These are phyloP conservation scores for Coelastrella sp. DNA, from an alignment of 139 green algal species.

Conservation along the genomic window DNA sequence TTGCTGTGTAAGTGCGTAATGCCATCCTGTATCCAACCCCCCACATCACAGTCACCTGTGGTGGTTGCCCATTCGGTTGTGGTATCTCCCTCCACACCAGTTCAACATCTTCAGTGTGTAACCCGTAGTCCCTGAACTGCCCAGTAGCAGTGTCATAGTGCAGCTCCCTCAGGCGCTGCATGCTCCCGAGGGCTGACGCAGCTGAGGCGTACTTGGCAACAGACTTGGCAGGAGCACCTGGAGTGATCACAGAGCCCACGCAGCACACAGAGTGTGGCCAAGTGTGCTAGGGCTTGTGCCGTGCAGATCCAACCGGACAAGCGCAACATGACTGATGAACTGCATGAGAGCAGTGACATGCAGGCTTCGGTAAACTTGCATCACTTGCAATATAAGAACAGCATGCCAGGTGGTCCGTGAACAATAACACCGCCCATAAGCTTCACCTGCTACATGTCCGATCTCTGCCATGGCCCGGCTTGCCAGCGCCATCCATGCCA, in stretches of 20 bases:
- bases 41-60: background rate
- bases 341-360: too few species aligned
- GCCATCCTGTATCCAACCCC: too few species aligned
- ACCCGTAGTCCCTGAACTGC: slow-evolving; percentile 89
- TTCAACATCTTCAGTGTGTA: slow-evolving; percentile 88
- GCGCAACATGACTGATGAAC: too few species aligned
- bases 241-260: background rate
- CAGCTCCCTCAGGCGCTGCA: slow-evolving; percentile 69
- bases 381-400: too few species aligned
- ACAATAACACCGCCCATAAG: background rate
- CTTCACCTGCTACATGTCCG: slow-evolving; percentile 14
- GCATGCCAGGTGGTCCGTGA: too few species aligned
- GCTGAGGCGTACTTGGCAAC: slow-evolving; percentile 36
- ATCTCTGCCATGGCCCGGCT: slow-evolving; percentile 40
- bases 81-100: slow-evolving; percentile 47
- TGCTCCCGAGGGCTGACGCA: slow-evolving; percentile 62
- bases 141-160: slow-evolving; percentile 76
- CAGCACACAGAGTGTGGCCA: too few species aligned
- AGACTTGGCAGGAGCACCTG: slow-evolving; percentile 27
- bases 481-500: slow-evolving; percentile 89
- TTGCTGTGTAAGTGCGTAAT: too few species aligned
- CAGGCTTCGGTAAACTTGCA: too few species aligned
- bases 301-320: too few species aligned
- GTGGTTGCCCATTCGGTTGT: background rate
- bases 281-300: too few species aligned